A percentile compares a stretch with the other conserved stretches of the same genome.
Conservation (phyloP, 352 stramenopile species). For the Phytophthora brassicae region DNA sequence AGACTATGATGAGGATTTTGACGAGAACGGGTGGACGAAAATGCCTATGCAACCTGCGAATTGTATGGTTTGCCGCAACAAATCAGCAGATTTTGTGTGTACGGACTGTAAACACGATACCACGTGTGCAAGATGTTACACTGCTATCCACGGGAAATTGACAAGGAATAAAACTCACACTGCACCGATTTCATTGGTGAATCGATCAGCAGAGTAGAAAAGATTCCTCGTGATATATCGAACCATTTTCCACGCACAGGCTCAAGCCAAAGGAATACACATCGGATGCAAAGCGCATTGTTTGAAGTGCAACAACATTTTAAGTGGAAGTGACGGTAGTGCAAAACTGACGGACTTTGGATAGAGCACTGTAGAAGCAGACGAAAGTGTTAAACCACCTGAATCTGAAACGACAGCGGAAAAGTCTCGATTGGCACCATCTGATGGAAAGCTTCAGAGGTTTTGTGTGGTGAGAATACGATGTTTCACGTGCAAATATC, state of each 20-base stretch:
- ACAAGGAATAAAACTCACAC: slow-evolving; percentile 21
- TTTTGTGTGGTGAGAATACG: not conserved
- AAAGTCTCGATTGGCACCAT: not conserved
- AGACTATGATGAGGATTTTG: not conserved
- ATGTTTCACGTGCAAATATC: too few species aligned
- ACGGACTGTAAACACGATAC: slow-evolving; percentile 55
- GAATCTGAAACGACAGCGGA: not conserved
- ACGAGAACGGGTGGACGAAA: slow-evolving; percentile 50
- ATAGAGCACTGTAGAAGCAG: not conserved
- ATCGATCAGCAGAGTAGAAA: not conserved
- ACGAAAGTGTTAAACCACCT: not conserved
- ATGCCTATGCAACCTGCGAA: slow-evolving; percentile 54
- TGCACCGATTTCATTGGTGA: slow-evolving; percentile 5
- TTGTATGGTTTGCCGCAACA: slow-evolving; percentile 62
- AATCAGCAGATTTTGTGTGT: slow-evolving; percentile 47
- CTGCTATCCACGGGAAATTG: slow-evolving; percentile 41
- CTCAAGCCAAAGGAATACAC: too few species aligned
- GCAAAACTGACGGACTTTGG: slow-evolving; percentile 1
- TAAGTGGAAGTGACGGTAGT: not conserved
- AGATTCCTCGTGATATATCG: too few species aligned
- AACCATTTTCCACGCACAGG: too few species aligned
- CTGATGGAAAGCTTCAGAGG: not conserved
- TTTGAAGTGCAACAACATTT: not conserved
- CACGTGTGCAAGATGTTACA: slow-evolving; percentile 53
- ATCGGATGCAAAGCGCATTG: too few species aligned